Percentiles rank a stretch among this genome's conserved stretches.
These are phyloP conservation scores for Crassisporium funariophilum DNA, from an alignment of 768 basidiomycete species.

Conservation along the genomic window DNA sequence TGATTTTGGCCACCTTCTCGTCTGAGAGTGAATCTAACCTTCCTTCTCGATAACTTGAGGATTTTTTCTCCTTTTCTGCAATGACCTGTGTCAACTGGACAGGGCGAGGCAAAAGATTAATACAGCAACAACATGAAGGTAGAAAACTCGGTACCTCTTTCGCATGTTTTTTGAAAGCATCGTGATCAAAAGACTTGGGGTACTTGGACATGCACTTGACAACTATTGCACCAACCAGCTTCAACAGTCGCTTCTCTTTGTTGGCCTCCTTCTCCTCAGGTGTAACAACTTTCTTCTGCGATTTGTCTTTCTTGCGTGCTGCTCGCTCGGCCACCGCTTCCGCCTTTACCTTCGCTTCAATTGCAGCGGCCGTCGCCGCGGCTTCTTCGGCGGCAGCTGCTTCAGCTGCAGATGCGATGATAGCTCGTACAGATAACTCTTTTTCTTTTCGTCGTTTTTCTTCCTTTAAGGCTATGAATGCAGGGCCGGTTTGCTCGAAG, in stretches of 20 bases:
- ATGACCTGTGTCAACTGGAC: constrained; percentile 81
- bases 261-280: constrained; percentile 63
- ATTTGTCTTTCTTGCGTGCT: constrained; percentile 37
- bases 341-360: constrained; percentile 30
- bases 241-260: constrained; percentile 82
- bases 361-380: constrained; percentile 30
- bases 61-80: constrained; percentile 95
- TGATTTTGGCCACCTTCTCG: constrained; percentile 88
- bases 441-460: constrained; percentile 15
- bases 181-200: constrained; percentile 68
- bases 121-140: neutral
- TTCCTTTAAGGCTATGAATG: no score
- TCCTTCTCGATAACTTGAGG: constrained; percentile 71
- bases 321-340: constrained; percentile 33
- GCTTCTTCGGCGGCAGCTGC: constrained; percentile 31
- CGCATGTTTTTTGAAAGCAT: constrained; percentile 92
- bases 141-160: constrained; percentile 68
- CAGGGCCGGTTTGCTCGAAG: no score
- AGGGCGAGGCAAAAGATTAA: constrained; percentile 1
- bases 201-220: constrained; percentile 95
- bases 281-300: constrained; percentile 43
- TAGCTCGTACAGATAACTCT: constrained; percentile 29
- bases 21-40: constrained; percentile 77
- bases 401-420: constrained; percentile 40
- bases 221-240: constrained; percentile 86